Conservation (phyloP, 352 stramenopile genomes). For the Aphanomyces invadans region DNA sequence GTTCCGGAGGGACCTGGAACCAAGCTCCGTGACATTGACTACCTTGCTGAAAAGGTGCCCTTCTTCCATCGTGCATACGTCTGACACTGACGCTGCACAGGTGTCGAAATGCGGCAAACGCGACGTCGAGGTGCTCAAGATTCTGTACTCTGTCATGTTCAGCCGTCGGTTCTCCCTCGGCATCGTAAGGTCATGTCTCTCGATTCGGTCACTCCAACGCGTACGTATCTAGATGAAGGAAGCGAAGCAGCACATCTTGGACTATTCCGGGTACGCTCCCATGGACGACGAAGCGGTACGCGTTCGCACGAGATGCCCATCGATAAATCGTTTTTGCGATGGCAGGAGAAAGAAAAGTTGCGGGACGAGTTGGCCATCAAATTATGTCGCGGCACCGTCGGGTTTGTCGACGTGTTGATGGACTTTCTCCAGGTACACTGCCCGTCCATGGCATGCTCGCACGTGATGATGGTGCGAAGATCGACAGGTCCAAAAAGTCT, state of each 20-base stretch:
- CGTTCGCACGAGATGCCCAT: no score
- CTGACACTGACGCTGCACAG: conserved; percentile 25
- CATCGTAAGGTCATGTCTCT: conserved; percentile 44
- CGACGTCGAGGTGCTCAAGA: conserved; percentile 58
- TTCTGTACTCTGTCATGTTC: conserved; percentile 78
- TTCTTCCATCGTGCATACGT: conserved; percentile 1
- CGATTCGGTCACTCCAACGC: neutral
- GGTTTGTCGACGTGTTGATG: conserved; percentile 71
- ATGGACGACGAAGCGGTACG: conserved; percentile 59
- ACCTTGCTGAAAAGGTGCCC: conserved; percentile 40
- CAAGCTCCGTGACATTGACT: conserved; percentile 59
- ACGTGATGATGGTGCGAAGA: conserved; percentile 30
- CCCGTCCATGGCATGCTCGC: neutral
- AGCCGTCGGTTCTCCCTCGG: conserved; percentile 67
- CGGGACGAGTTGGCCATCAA: conserved; percentile 52
- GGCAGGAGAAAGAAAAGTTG: conserved; percentile 30
- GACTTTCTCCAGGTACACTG: conserved; percentile 54
- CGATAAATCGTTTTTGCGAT: no score
- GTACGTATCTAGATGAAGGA: conserved; percentile 47
- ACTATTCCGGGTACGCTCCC: conserved; percentile 51
- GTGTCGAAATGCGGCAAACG: conserved; percentile 63
- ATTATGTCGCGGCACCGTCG: conserved; percentile 56
- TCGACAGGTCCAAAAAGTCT: conserved; percentile 81
- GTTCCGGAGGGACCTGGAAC: conserved; percentile 42
- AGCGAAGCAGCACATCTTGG: conserved; percentile 76